Conservation (phyloP, 1,139 yeast species). For the Kodamaea arcana region DNA sequence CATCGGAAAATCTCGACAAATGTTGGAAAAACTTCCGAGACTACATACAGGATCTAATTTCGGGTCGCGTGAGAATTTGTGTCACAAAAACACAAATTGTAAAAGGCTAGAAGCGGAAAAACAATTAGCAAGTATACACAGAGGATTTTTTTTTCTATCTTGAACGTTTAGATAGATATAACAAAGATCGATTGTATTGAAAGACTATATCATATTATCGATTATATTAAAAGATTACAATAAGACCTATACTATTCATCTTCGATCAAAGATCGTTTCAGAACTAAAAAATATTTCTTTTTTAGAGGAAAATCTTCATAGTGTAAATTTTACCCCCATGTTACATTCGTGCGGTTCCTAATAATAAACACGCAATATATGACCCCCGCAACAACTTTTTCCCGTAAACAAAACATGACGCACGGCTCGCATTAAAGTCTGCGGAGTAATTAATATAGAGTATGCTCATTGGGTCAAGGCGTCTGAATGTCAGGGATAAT, state of each 20-base stretch:
- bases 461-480: too few relatives aligned
- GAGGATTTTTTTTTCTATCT: too few relatives aligned
- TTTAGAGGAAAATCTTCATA: too few relatives aligned
- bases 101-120: background rate
- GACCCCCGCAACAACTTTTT: conserved; percentile 6
- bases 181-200: too few relatives aligned
- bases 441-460: background rate
- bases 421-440: background rate
- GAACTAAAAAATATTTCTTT: too few relatives aligned
- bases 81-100: background rate
- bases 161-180: too few relatives aligned
- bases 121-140: background rate
- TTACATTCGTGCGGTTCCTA: background rate
- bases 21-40: background rate
- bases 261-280: too few relatives aligned
- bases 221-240: too few relatives aligned
- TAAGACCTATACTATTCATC: too few relatives aligned
- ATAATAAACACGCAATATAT: conserved; percentile 1
- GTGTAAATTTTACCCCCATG: background rate
- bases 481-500: too few relatives aligned
- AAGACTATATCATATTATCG: too few relatives aligned
- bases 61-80: background rate
- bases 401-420: conserved; percentile 2
- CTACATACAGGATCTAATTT: background rate
- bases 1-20: too few relatives aligned